Conservation (phyloP, 768 basidiomycete species). For the Mycena vitilis region DNA sequence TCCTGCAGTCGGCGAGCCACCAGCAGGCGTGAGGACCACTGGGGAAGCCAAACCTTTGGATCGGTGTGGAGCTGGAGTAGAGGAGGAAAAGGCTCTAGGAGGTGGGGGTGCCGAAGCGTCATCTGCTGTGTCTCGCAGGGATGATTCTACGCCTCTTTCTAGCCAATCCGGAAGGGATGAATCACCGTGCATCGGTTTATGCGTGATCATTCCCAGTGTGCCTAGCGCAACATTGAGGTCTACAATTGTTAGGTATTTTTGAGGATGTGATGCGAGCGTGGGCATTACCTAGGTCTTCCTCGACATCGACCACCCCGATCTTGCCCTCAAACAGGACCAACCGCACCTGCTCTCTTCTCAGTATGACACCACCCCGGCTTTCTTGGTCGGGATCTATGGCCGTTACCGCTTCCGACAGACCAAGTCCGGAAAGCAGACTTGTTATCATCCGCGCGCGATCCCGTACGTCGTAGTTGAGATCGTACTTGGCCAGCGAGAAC, state of each 20-base stretch:
- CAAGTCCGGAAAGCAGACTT: conserved; percentile 72
- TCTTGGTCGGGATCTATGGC: conserved; percentile 52
- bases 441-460: conserved; percentile 88
- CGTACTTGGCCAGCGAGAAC: conserved; percentile 88
- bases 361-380: conserved; percentile 75
- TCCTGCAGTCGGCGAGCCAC: conserved; percentile 50
- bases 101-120: conserved; percentile 54
- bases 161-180: conserved; percentile 84
- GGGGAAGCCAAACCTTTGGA: conserved; percentile 54
- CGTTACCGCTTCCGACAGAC: conserved; percentile 43
- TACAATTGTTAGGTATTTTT: conserved; percentile 46
- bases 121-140: conserved; percentile 76
- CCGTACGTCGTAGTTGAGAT: conserved; percentile 88
- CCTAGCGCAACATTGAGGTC: conserved; percentile 62
- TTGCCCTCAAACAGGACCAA: conserved; percentile 87
- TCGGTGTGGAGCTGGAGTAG: conserved; percentile 41
- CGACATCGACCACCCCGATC: conserved; percentile 55
- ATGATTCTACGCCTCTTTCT: conserved; percentile 84
- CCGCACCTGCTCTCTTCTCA: conserved; percentile 85
- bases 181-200: conserved; percentile 64
- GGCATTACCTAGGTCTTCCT: conserved; percentile 47
- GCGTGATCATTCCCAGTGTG: conserved; percentile 71
- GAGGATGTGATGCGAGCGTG: not conserved
- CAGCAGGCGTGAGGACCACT: conserved; percentile 68
- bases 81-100: conserved; percentile 54